A percentile compares a stretch with the other conserved stretches of the same genome.
Evolutionary conservation across 169 alveolate species (phyloP).

Genomic region (Plasmodium knowlesi): DNA sequence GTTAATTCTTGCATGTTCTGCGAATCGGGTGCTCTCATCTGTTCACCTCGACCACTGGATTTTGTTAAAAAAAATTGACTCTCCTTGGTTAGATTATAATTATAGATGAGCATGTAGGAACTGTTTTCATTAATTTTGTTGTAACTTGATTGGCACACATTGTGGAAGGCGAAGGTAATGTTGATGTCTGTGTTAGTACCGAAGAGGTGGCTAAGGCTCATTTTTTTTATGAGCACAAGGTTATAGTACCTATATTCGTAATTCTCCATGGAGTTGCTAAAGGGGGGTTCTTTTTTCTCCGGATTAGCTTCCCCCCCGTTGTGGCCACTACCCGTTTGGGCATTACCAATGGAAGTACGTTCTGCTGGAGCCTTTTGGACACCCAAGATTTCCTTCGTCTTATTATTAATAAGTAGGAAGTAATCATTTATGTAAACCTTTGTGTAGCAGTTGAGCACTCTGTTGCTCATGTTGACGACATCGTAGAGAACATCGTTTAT

Average conservation of each 20-base stretch:
- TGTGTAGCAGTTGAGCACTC: slow-evolving; percentile 43
- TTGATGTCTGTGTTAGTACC: slow-evolving; percentile 26
- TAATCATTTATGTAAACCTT: slow-evolving; percentile 48
- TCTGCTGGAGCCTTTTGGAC: slow-evolving; percentile 7
- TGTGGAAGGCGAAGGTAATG: slow-evolving; percentile 44
- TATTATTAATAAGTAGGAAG: slow-evolving; percentile 41
- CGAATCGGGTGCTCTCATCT: not conserved
- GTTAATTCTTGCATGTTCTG: not conserved
- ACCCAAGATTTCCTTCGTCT: slow-evolving; percentile 67
- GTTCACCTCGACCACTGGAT: not conserved
- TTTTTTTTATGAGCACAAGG: slow-evolving; percentile 61
- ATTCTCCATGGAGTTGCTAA: not conserved
- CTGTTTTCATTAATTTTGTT: slow-evolving; percentile 24
- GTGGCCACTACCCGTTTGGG: not conserved
- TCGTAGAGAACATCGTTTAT: slow-evolving; percentile 66
- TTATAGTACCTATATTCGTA: slow-evolving; percentile 30
- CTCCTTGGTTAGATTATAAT: slow-evolving; percentile 5
- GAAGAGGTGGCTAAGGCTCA: slow-evolving; percentile 27
- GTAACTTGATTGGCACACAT: slow-evolving; percentile 40
- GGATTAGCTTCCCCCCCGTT: not conserved
- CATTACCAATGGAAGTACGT: not conserved
- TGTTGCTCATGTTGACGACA: not conserved
- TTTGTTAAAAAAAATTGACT: not conserved
- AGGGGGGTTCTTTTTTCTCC: not conserved
- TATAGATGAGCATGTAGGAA: slow-evolving; percentile 43